Conservation (phyloP, 2,329 filamentous ascomycete genomes). For the Parafenestella ontariensis region DNA sequence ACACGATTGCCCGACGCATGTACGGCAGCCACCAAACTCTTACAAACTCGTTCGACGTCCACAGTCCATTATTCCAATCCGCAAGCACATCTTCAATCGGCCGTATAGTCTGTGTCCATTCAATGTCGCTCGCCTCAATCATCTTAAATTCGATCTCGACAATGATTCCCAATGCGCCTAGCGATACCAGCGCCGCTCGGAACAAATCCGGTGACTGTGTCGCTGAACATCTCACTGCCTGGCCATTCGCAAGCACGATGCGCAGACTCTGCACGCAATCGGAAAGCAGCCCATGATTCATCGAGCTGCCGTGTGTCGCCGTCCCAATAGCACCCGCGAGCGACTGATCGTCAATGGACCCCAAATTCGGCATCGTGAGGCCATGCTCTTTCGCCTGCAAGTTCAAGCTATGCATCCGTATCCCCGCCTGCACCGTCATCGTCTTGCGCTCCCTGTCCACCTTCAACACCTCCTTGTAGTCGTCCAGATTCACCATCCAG, state of each 20-base stretch:
- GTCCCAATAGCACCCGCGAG: slow-evolving; percentile 92
- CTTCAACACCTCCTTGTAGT: slow-evolving; percentile 74
- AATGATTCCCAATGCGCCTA: slow-evolving; percentile 90
- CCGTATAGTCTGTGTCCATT: slow-evolving; percentile 83
- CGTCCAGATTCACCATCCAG: slow-evolving; percentile 94
- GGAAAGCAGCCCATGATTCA: slow-evolving; percentile 82
- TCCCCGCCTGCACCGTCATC: slow-evolving; percentile 85
- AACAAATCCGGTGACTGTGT: slow-evolving; percentile 79
- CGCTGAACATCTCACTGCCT: slow-evolving; percentile 71
- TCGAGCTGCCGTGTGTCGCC: slow-evolving; percentile 88
- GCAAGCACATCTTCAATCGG: slow-evolving; percentile 72
- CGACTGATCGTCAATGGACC: slow-evolving; percentile 94
- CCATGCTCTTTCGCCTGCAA: slow-evolving; percentile 75
- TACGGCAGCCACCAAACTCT: slow-evolving; percentile 99
- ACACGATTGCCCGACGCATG: slow-evolving; percentile 84
- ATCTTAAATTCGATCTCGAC: slow-evolving; percentile 87
- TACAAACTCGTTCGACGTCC: slow-evolving; percentile 86
- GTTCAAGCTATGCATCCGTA: slow-evolving; percentile 78
- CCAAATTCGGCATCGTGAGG: slow-evolving; percentile 87
- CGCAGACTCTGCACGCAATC: slow-evolving; percentile 77
- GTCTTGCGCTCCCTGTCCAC: slow-evolving; percentile 71
- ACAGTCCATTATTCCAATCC: slow-evolving; percentile 76
- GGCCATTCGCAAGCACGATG: slow-evolving; percentile 83
- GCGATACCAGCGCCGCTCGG: slow-evolving; percentile 82
- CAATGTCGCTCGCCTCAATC: slow-evolving; percentile 80